These are phyloP conservation scores for Neofusicoccum ribis DNA, from an alignment of 2,329 filamentous ascomycete species.

Conservation along the genomic window DNA sequence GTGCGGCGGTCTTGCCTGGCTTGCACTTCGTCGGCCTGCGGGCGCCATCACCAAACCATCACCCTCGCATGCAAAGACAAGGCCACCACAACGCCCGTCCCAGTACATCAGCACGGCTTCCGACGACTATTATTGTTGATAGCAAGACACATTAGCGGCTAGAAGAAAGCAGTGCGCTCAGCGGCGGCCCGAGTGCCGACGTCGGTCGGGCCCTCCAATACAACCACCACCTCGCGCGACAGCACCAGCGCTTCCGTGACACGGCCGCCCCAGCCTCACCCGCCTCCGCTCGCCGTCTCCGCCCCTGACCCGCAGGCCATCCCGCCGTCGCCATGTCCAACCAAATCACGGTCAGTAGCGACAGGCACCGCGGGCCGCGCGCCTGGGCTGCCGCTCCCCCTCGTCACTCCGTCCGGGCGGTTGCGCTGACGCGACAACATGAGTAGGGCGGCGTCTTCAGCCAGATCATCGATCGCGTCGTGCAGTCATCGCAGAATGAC, in stretches of 20 bases:
- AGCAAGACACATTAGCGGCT: conserved; percentile 21
- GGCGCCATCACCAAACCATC: conserved; percentile 17
- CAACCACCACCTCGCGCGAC: conserved; percentile 12
- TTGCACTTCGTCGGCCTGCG: conserved; percentile 16
- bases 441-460: conserved; percentile 74
- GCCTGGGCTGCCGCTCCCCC: not conserved
- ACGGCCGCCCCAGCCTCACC: conserved; percentile 15
- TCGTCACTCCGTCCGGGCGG: conserved; percentile 15
- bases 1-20: conserved; percentile 11
- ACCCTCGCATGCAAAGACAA: conserved; percentile 20
- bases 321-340: conserved; percentile 19
- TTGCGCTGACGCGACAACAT: conserved; percentile 15
- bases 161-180: conserved; percentile 19
- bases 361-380: not conserved
- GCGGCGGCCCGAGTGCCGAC: conserved; percentile 19
- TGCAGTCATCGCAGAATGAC: conserved; percentile 72
- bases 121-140: conserved; percentile 17
- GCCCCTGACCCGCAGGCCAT: conserved; percentile 19
- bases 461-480: conserved; percentile 80
- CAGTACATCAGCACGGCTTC: conserved; percentile 6
- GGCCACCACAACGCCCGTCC: conserved; percentile 15
- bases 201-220: conserved; percentile 19
- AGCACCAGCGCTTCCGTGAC: conserved; percentile 19
- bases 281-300: conserved; percentile 19
- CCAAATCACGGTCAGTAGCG: conserved; percentile 20